phyloP scores from a whole-genome alignment of 257 asterid genomes.

The Solanum lignicaule region DNA sequence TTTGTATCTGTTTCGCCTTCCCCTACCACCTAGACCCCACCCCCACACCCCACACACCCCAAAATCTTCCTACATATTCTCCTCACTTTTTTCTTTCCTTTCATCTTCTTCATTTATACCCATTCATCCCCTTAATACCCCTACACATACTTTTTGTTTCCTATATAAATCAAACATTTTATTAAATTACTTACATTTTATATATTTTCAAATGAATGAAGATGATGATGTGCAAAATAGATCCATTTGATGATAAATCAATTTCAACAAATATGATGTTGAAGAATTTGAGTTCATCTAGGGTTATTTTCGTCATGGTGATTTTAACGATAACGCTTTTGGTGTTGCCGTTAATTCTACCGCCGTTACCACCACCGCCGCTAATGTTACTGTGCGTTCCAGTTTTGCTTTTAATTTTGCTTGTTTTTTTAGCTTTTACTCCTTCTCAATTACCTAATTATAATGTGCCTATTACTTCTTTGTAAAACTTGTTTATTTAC shows the following conservation, averaged over 20 bases:
- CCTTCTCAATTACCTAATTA: constrained; percentile 23
- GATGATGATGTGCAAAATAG: constrained; percentile 17
- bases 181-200: background rate
- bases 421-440: constrained; percentile 32
- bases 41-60: no score
- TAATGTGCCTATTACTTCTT: background rate
- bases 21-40: background rate
- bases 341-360: constrained; percentile 42
- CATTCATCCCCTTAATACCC: background rate
- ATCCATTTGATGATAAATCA: background rate
- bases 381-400: constrained; percentile 37
- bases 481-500: background rate
- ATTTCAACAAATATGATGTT: constrained; percentile 1
- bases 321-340: constrained; percentile 17
- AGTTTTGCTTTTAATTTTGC: constrained; percentile 41
- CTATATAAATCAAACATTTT: background rate
- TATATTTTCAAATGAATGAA: background rate
- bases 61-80: background rate
- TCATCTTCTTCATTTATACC: background rate
- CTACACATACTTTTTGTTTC: background rate
- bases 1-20: background rate
- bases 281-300: constrained; percentile 6
- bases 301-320: constrained; percentile 16
- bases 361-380: constrained; percentile 75
- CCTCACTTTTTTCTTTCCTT: background rate